Conservation (phyloP, 2,329 filamentous ascomycete genomes). For the Arthrinium puccinioides region DNA sequence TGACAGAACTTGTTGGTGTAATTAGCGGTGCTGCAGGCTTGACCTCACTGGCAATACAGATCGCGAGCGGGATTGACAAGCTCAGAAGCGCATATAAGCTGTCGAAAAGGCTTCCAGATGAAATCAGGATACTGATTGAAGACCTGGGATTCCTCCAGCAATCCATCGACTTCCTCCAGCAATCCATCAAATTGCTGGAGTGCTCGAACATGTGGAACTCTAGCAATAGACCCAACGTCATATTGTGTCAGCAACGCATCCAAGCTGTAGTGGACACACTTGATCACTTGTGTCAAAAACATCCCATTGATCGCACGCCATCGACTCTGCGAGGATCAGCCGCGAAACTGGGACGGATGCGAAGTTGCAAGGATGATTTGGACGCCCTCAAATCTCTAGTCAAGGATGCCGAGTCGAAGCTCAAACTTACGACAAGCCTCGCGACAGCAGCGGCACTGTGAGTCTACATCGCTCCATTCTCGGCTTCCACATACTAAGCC, state of each 20-base stretch:
- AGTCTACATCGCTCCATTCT: too few relatives aligned
- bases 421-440: not conserved
- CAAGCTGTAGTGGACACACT: not conserved
- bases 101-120: not conserved
- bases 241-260: not conserved
- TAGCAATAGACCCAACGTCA: not conserved
- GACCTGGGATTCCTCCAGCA: not conserved
- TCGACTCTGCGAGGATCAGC: not conserved
- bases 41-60: not conserved
- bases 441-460: too few relatives aligned
- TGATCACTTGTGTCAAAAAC: not conserved
- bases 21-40: not conserved
- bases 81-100: slow-evolving; percentile 1
- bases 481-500: too few relatives aligned
- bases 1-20: not conserved
- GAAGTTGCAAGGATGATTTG: not conserved
- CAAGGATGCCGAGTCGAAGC: not conserved
- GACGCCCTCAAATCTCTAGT: not conserved
- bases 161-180: not conserved
- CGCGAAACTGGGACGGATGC: not conserved
- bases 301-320: not conserved
- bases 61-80: not conserved
- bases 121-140: not conserved
- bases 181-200: not conserved
- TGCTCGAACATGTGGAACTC: not conserved